Conservation (phyloP, 2,329 filamentous ascomycete genomes). For the Fusarium sambucinum region DNA sequence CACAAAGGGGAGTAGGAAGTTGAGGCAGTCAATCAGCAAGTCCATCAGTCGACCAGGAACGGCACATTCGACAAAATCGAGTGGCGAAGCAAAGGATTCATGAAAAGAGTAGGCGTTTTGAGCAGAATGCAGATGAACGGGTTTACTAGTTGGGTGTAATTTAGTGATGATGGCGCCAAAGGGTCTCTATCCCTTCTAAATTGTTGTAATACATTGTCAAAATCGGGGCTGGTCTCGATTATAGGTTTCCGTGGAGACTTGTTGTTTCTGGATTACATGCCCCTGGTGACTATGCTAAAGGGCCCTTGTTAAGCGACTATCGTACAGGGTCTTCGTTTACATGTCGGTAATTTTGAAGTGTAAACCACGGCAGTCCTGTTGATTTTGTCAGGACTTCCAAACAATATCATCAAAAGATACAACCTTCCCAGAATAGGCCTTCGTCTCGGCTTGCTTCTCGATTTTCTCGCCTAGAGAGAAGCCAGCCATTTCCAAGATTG, state of each 20-base stretch:
- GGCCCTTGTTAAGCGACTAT: background rate
- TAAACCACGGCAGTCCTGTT: too few species aligned
- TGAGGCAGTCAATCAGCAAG: constrained; percentile 56
- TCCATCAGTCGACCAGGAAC: constrained; percentile 58
- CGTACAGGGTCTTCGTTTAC: background rate
- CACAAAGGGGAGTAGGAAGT: constrained; percentile 70
- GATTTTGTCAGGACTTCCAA: constrained; percentile 48
- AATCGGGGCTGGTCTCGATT: constrained; percentile 6
- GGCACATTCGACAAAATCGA: constrained; percentile 49
- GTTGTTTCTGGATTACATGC: background rate
- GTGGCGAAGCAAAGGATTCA: constrained; percentile 34
- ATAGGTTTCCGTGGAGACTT: background rate
- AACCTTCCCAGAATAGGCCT: constrained; percentile 52
- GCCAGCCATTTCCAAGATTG: constrained; percentile 58
- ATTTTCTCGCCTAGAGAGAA: constrained; percentile 49
- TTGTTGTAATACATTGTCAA: constrained; percentile 10
- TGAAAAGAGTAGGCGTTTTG: background rate
- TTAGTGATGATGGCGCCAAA: background rate
- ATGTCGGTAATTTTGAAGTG: background rate
- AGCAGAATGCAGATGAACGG: constrained; percentile 6
- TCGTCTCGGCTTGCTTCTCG: constrained; percentile 53
- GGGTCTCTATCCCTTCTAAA: background rate
- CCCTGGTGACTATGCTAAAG: background rate
- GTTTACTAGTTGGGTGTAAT: constrained; percentile 15
- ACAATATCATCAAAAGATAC: constrained; percentile 57